Evolutionary conservation across 176 grass and related monocot species (phyloP).

Genomic region (Rhynchospora breviuscula): DNA sequence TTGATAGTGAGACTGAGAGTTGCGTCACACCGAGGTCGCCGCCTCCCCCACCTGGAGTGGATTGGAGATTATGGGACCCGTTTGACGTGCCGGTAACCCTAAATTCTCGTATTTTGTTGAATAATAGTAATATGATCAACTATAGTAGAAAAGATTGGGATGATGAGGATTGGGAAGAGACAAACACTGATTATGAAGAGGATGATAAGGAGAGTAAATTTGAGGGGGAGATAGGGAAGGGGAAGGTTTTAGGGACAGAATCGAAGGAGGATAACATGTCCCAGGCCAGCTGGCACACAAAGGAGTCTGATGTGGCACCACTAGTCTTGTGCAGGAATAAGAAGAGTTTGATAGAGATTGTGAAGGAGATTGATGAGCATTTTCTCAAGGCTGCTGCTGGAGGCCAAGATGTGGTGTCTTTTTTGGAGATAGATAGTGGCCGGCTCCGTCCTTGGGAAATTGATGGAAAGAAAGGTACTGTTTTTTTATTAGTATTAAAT

Average conservation of each 20-base stretch:
- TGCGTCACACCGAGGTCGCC: constrained; percentile 65
- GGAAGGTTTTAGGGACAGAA: background rate
- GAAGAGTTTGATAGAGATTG: constrained; percentile 55
- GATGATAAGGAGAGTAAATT: constrained; percentile 37
- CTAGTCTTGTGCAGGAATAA: constrained; percentile 39
- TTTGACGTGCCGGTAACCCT: constrained; percentile 30
- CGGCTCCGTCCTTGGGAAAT: constrained; percentile 36
- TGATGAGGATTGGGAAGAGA: constrained; percentile 65
- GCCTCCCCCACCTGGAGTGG: constrained; percentile 40
- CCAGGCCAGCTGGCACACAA: constrained; percentile 51
- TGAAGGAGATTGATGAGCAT: constrained; percentile 87
- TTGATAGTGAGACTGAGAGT: constrained; percentile 60
- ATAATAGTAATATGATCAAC: constrained; percentile 33
- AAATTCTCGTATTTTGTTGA: constrained; percentile 41
- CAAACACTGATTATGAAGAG: constrained; percentile 50
- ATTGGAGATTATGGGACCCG: constrained; percentile 62
- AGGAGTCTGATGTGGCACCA: constrained; percentile 45
- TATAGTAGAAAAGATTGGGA: constrained; percentile 36
- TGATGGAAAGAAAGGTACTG: constrained; percentile 65
- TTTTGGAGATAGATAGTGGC: constrained; percentile 64
- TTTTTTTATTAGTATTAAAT: background rate
- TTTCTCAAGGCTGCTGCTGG: constrained; percentile 90
- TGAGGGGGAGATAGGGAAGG: constrained; percentile 18
- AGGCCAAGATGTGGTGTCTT: constrained; percentile 61
- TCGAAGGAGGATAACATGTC: constrained; percentile 56